phyloP scores from a whole-genome alignment of 2,329 filamentous ascomycete species.

The Botryosphaeria agaves region DNA sequence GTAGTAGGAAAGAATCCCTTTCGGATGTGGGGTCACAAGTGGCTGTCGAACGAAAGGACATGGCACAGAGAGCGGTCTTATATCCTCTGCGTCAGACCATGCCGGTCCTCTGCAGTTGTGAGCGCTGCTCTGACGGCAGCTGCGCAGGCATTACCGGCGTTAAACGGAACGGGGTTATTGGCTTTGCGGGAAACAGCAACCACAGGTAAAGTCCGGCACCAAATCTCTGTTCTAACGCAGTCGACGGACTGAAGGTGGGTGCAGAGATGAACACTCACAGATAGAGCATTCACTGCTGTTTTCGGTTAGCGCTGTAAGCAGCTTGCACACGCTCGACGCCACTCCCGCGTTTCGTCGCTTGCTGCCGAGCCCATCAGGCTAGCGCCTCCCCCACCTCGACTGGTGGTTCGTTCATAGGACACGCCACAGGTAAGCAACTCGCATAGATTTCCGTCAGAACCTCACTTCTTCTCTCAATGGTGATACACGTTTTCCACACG shows the following conservation, averaged over 20 bases:
- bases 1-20: no score
- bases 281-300: neutral
- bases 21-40: no score
- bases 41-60: neutral
- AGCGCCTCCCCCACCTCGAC: no score
- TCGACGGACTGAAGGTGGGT: no score
- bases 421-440: neutral
- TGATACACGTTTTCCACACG: neutral
- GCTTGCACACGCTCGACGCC: neutral
- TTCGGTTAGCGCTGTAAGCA: neutral
- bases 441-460: neutral
- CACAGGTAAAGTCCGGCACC: no score
- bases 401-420: no score
- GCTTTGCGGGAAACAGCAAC: neutral
- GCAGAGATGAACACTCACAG: no score
- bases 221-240: no score
- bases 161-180: neutral
- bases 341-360: neutral
- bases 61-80: neutral
- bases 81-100: neutral
- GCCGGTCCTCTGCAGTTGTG: neutral
- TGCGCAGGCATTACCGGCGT: neutral
- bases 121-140: neutral
- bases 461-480: neutral
- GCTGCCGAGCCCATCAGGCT: no score